Conservation (phyloP, 768 basidiomycete genomes). For the Termitomyces sp. region DNA sequence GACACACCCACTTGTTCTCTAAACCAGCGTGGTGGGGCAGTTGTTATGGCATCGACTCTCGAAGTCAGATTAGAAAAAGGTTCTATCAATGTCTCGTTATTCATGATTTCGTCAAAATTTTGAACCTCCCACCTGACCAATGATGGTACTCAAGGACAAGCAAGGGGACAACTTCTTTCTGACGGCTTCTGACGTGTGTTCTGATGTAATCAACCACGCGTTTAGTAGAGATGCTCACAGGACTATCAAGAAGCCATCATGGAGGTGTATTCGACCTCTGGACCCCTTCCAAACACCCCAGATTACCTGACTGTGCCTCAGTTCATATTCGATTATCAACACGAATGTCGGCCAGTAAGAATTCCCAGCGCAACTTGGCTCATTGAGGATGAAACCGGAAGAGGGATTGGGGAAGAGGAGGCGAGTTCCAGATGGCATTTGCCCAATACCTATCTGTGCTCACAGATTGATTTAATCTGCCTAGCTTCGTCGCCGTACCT, state of each 20-base stretch:
- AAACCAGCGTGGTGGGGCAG: no score
- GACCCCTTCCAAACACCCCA: constrained; percentile 39
- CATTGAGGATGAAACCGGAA: constrained; percentile 49
- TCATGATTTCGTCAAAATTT: no score
- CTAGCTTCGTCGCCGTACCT: constrained; percentile 45
- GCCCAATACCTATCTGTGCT: no score
- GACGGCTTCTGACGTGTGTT: neutral
- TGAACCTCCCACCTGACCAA: no score
- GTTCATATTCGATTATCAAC: constrained; percentile 46
- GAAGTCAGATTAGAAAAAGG: no score
- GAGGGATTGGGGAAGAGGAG: constrained; percentile 34
- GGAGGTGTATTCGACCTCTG: constrained; percentile 29
- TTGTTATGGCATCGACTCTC: no score
- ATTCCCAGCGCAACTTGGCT: constrained; percentile 36
- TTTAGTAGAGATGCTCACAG: neutral
- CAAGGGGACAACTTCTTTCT: no score
- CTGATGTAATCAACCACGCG: neutral
- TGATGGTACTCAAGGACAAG: no score
- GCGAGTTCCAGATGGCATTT: constrained; percentile 21
- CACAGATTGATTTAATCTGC: neutral
- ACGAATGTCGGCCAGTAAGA: constrained; percentile 38
- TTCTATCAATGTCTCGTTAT: no score
- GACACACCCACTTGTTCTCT: no score
- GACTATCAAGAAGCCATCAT: constrained; percentile 2
- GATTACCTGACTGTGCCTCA: constrained; percentile 52